These are phyloP conservation scores for Pseudogymnoascus sp. DNA, from an alignment of 2,329 filamentous ascomycete species.

Conservation along the genomic window DNA sequence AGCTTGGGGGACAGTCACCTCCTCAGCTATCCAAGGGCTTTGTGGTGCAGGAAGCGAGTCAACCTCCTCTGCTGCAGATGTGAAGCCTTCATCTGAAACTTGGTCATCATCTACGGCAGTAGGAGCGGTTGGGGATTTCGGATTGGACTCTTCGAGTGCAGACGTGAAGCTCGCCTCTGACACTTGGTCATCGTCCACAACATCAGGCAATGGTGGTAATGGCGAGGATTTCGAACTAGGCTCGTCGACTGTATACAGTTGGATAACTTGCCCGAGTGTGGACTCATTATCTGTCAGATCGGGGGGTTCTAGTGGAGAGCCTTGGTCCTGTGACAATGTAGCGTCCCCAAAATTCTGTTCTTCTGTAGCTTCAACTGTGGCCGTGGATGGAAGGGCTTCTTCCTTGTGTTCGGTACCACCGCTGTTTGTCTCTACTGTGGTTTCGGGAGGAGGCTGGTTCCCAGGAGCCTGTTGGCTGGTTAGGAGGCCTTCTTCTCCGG, in stretches of 20 bases:
- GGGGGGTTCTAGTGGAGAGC: background rate
- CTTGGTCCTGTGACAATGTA: background rate
- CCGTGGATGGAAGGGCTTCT: background rate
- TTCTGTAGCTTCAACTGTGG: background rate
- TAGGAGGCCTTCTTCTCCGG: background rate
- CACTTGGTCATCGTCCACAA: background rate
- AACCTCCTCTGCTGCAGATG: background rate
- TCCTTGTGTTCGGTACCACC: background rate
- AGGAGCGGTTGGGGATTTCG: background rate
- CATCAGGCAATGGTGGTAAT: background rate
- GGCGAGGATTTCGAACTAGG: background rate
- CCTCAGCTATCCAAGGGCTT: slow-evolving; percentile 25
- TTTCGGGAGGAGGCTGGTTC: background rate
- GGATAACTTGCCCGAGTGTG: background rate
- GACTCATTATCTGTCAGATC: background rate
- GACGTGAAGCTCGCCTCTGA: background rate
- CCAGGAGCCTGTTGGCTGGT: too few relatives aligned
- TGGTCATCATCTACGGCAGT: background rate
- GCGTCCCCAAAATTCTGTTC: background rate
- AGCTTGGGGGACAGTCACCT: background rate
- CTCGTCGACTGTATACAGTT: too few relatives aligned
- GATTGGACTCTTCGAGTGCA: background rate
- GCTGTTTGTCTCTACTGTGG: too few relatives aligned
- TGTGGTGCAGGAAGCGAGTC: slow-evolving; percentile 16
- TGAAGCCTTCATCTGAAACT: background rate